A percentile compares a stretch with the other conserved stretches of the same genome.
Evolutionary conservation across 768 basidiomycete genomes (phyloP).

Genomic region (Harrya chromipes): DNA sequence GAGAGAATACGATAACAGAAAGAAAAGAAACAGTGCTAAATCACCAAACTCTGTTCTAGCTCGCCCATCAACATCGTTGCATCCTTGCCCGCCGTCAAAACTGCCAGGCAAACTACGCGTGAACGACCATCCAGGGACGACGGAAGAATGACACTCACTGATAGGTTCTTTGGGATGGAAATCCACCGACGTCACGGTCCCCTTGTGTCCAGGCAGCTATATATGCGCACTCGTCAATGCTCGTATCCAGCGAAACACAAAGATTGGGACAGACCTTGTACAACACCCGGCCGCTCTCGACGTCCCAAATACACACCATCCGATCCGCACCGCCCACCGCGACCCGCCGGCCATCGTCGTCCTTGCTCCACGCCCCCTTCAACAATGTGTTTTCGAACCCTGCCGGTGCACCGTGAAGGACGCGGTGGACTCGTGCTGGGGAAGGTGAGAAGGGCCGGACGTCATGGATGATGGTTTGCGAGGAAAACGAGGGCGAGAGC

Average conservation of each 20-base stretch:
- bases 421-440: slow-evolving; percentile 76
- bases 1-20: neutral
- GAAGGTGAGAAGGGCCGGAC: slow-evolving; percentile 91
- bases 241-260: neutral
- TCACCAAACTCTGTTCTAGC: slow-evolving; percentile 61
- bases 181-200: slow-evolving; percentile 92
- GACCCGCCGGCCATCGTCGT: slow-evolving; percentile 76
- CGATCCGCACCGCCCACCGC: slow-evolving; percentile 90
- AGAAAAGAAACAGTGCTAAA: slow-evolving; percentile 29
- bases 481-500: slow-evolving; percentile 88
- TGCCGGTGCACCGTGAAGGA: slow-evolving; percentile 80
- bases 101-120: slow-evolving; percentile 36
- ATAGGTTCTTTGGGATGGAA: slow-evolving; percentile 97
- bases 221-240: neutral
- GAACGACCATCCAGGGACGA: slow-evolving; percentile 1
- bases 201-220: slow-evolving; percentile 93
- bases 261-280: slow-evolving; percentile 61
- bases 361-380: slow-evolving; percentile 84
- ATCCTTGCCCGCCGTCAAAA: slow-evolving; percentile 91
- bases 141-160: slow-evolving; percentile 48
- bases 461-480: slow-evolving; percentile 86
- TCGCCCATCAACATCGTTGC: slow-evolving; percentile 91
- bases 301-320: slow-evolving; percentile 85
- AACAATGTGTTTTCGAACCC: slow-evolving; percentile 90
- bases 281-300: slow-evolving; percentile 67